Conservation (phyloP, 75 land plant species). For the Pinus albicaulis region DNA sequence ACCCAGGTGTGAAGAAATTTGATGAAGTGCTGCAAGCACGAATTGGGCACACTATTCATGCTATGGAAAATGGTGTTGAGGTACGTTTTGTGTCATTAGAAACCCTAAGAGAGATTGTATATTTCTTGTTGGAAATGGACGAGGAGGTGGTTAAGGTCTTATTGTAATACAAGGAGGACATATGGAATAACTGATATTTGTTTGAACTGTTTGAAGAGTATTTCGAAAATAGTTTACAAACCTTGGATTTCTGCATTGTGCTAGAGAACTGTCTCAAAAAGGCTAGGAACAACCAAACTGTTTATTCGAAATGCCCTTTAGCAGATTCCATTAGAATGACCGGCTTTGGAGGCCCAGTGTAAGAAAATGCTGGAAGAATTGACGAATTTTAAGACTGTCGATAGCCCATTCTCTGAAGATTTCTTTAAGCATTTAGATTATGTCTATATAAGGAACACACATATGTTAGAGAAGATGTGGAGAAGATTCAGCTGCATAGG, state of each 20-base stretch:
- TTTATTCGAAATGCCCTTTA: constrained; percentile 55
- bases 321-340: too few species aligned
- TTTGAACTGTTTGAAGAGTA: constrained; percentile 70
- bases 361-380: too few species aligned
- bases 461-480: too few species aligned
- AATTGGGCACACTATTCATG: constrained; percentile 57
- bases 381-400: constrained; percentile 45
- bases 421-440: too few species aligned
- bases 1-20: constrained; percentile 64
- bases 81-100: constrained; percentile 63
- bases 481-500: constrained; percentile 52
- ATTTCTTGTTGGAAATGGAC: constrained; percentile 70
- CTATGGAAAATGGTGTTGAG: constrained; percentile 54
- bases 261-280: too few species aligned
- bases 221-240: too few species aligned
- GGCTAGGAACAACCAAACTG: constrained; percentile 57
- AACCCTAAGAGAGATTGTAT: constrained; percentile 75
- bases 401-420: constrained; percentile 74
- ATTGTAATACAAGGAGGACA: constrained; percentile 65
- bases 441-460: constrained; percentile 49
- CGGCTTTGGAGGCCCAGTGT: too few species aligned
- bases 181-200: constrained; percentile 68
- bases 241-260: too few species aligned
- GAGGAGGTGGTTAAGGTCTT: constrained; percentile 82
- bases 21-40: constrained; percentile 51